Conservation (phyloP, 345 rosid species). For the Melaleuca quinquenervia region DNA sequence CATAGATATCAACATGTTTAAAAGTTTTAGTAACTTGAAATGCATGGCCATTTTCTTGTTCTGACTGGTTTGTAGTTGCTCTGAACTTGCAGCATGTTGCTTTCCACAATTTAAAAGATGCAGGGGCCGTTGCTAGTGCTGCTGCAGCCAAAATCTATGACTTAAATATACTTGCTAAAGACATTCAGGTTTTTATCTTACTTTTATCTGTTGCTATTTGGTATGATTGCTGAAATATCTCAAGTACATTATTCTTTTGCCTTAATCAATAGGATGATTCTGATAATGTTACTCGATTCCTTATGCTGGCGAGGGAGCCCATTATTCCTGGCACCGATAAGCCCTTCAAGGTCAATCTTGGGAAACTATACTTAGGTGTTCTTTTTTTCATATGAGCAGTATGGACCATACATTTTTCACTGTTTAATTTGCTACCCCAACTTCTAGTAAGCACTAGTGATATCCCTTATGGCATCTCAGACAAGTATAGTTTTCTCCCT, state of each 20-base stretch:
- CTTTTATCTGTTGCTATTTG: neutral
- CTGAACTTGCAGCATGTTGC: slow-evolving; percentile 51
- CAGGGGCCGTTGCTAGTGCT: slow-evolving; percentile 92
- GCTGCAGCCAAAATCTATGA: slow-evolving; percentile 78
- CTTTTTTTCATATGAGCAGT: neutral
- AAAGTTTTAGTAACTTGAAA: neutral
- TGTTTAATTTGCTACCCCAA: neutral
- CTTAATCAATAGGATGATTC: slow-evolving; percentile 48
- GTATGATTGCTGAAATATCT: neutral
- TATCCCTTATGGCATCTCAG: slow-evolving; percentile 25
- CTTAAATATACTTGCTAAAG: slow-evolving; percentile 75
- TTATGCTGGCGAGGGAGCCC: slow-evolving; percentile 98
- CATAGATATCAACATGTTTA: neutral
- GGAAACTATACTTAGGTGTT: neutral
- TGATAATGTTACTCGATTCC: slow-evolving; percentile 86
- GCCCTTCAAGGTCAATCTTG: slow-evolving; percentile 70
- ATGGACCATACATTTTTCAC: neutral
- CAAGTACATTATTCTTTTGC: neutral
- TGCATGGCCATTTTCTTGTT: neutral
- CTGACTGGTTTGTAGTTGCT: neutral
- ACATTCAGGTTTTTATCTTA: slow-evolving; percentile 63
- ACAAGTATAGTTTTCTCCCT: slow-evolving; percentile 92
- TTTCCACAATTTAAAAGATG: slow-evolving; percentile 42
- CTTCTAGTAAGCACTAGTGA: neutral
- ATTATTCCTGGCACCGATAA: slow-evolving; percentile 77